These are phyloP conservation scores for Thraustochytrium sp. DNA, from an alignment of 352 stramenopile genomes.

Conservation along the genomic window DNA sequence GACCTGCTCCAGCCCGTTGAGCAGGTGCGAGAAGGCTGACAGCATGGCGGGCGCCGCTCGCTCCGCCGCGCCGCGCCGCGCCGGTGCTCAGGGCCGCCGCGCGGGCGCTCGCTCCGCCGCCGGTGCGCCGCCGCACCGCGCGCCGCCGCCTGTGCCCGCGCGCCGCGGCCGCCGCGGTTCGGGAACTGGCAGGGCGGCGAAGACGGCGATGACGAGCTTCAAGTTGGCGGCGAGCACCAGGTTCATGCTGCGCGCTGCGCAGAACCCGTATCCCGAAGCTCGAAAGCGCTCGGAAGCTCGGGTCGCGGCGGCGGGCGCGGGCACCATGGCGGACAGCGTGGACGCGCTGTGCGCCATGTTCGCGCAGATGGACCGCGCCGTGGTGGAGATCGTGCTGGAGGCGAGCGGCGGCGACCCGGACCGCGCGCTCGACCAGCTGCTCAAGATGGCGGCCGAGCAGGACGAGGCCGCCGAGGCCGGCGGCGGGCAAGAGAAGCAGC, in stretches of 20 bases:
- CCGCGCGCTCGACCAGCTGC: not conserved
- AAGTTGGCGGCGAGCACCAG: too few relatives aligned
- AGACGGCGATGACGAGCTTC: too few relatives aligned
- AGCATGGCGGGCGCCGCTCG: not conserved
- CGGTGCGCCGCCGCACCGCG: too few relatives aligned
- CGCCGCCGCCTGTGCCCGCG: too few relatives aligned
- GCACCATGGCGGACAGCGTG: not conserved
- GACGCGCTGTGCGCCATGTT: slow-evolving; percentile 38
- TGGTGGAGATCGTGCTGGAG: slow-evolving; percentile 33
- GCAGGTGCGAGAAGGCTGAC: not conserved
- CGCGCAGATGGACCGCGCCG: slow-evolving; percentile 13
- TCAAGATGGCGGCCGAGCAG: slow-evolving; percentile 33
- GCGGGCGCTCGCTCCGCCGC: too few relatives aligned
- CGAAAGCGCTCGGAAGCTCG: too few relatives aligned
- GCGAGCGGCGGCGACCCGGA: not conserved
- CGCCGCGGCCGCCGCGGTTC: too few relatives aligned
- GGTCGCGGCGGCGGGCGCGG: not conserved
- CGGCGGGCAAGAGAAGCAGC: not conserved
- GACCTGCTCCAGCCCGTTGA: not conserved
- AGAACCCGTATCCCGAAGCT: too few relatives aligned
- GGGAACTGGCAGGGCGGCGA: too few relatives aligned
- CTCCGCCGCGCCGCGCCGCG: too few relatives aligned
- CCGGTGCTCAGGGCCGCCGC: too few relatives aligned
- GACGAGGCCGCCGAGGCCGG: not conserved
- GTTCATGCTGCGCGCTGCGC: too few relatives aligned